A percentile compares a stretch with the other conserved stretches of the same genome.
Evolutionary conservation across 164 flowering plant genomes (phyloP).

Genomic region (Macadamia integrifolia): DNA sequence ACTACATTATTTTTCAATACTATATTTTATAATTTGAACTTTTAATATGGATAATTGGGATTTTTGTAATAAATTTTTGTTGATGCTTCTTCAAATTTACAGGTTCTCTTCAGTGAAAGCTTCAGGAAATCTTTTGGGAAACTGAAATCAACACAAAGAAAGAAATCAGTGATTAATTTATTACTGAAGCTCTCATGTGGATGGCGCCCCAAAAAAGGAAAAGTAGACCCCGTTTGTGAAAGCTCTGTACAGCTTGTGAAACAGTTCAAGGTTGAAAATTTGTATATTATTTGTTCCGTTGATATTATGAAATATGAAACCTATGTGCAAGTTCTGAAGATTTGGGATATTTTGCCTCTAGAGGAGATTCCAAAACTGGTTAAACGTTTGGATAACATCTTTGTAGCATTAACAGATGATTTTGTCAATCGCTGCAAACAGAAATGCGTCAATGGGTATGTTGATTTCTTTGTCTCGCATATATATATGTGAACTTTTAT

Average conservation of each 20-base stretch:
- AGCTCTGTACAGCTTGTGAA: slow-evolving; percentile 40
- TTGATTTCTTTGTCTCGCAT: not conserved
- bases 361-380: slow-evolving; percentile 48
- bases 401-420: slow-evolving; percentile 39
- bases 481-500: not conserved
- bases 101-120: slow-evolving; percentile 63
- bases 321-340: slow-evolving; percentile 51
- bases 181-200: slow-evolving; percentile 52
- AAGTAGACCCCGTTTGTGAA: slow-evolving; percentile 33
- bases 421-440: slow-evolving; percentile 48
- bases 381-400: slow-evolving; percentile 48
- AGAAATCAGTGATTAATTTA: slow-evolving; percentile 35
- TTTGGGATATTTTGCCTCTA: slow-evolving; percentile 66
- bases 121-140: slow-evolving; percentile 50
- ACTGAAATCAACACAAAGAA: slow-evolving; percentile 20
- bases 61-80: not conserved
- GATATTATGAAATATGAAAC: slow-evolving; percentile 38
- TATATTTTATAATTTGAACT: too few relatives aligned
- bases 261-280: slow-evolving; percentile 46
- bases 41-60: too few relatives aligned
- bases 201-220: slow-evolving; percentile 56
- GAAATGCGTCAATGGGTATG: slow-evolving; percentile 56
- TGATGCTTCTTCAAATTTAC: not conserved
- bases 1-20: too few relatives aligned
- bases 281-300: slow-evolving; percentile 42